Evolutionary conservation across 495 filamentous ascomycete genomes (phyloP), one percentile per base, ranked within the genome.

Genomic region (Elasticomyces elasticus): DNA sequence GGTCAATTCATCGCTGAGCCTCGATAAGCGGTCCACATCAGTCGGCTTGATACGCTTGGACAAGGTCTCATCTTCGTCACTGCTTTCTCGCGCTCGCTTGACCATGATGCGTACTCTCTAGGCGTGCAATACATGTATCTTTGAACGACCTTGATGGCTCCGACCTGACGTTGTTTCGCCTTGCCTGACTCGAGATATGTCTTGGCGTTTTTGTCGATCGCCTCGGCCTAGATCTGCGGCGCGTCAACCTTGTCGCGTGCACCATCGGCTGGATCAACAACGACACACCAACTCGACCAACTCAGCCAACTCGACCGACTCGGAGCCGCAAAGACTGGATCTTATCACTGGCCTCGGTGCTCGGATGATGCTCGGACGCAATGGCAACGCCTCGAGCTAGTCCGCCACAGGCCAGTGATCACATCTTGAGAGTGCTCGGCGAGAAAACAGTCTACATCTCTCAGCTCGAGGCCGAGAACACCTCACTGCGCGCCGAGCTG

Each of bases 1-100:
- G 30, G 95, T 76, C 40, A 97, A 76, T 65, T 98, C 92, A 68
- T 95, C 84, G 50, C 89, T 94, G 48, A 98, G 74, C 20, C 67
- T 67, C 26, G 86, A 82, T 6, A 85, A 49, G 46, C 66, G 70
- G 62, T 84, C 75, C 20, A 42, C 30, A 1, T 33, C 12, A 1
- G 22, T 61, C 11, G 40, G n/a, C n/a, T 60, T 57, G 12, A 37
- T 13, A 23, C 63, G 49, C 59, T 72, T 71, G 10, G 51, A 19
- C 10, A 2, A 11, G 25, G 12, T 7, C 42, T 52, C 49, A 33
- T 51, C 60, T 3, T 20, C 17, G 26, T 25, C 50, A 5, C 12
- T 24, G 17, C 27, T 64, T 2, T 61, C 59, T 38, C 37, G 43
- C n/a, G 15, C 10, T 22, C 64, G 53, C 51, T 65, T 66, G 17